These are phyloP conservation scores for Flagelloscypha sp. DNA, from an alignment of 768 basidiomycete species.

Conservation along the genomic window DNA sequence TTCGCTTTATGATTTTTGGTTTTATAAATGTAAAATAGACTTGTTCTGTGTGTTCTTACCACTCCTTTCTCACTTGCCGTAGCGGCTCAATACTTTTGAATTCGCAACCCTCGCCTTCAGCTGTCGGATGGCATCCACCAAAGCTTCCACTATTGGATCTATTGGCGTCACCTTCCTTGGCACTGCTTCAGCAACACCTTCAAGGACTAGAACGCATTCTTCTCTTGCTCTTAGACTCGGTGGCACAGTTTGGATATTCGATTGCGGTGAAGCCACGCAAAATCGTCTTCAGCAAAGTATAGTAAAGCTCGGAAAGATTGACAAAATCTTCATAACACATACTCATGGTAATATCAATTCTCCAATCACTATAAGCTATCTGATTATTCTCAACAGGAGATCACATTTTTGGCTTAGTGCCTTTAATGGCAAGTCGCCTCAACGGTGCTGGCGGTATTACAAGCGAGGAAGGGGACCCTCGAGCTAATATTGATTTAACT, in stretches of 20 bases:
- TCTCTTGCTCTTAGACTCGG: slow-evolving; percentile 58
- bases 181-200: slow-evolving; percentile 76
- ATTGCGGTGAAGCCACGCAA: slow-evolving; percentile 81
- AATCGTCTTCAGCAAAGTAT: slow-evolving; percentile 63
- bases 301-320: slow-evolving; percentile 73
- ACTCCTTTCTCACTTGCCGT: no score
- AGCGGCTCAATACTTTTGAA: no score
- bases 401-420: slow-evolving; percentile 71
- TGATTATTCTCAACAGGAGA: slow-evolving; percentile 43
- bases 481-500: slow-evolving; percentile 29
- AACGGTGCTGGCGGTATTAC: slow-evolving; percentile 68
- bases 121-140: neutral
- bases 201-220: slow-evolving; percentile 72
- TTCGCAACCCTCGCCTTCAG: slow-evolving; percentile 1
- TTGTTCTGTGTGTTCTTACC: no score
- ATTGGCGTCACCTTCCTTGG: slow-evolving; percentile 69
- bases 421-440: slow-evolving; percentile 57
- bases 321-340: slow-evolving; percentile 84
- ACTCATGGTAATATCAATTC: slow-evolving; percentile 57
- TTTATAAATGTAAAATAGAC: no score
- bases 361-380: slow-evolving; percentile 1
- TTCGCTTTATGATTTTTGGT: no score
- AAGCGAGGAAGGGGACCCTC: slow-evolving; percentile 53
- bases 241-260: slow-evolving; percentile 75
- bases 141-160: slow-evolving; percentile 8